Base-by-base conservation (phyloP, 495 filamentous ascomycete species). In the Penicillium egyptiacum region DNA sequence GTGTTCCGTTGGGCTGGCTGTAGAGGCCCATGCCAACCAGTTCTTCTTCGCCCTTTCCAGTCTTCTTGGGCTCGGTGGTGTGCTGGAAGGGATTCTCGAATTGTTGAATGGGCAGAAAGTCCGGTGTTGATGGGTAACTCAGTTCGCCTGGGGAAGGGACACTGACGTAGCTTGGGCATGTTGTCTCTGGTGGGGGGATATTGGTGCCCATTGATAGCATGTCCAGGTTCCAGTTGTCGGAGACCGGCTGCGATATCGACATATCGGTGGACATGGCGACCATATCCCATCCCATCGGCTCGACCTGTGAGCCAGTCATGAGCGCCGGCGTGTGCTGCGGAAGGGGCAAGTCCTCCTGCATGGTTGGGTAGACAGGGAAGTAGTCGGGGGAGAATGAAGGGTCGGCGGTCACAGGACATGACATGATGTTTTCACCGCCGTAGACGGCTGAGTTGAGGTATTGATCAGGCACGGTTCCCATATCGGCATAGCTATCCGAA, bases 21-120 rank as follows among this genome's bases (percentile, higher is more conserved):
- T 95, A 93, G 2, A 95, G 79, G 11, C 90, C 90, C 85, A 95
- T 87, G 20, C 89, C 90, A 20, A 91, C 84, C 2, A 95, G 76
- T 62, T 91, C 89, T 56, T 91, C 87, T 47, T 82, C 84, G 26
- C 76, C 30, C 75, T 63, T 66, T 12, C 40, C 46, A 16, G 43
- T 25, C 39, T 63, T 75, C 65, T 59, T 82, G 64, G 53, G 68
- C 56, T 62, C 60, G 2, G 56, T 33, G 9, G 44, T 43, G 11
- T 59, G 40, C 2, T 63, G 44, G 42, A 55, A 47, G 5, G 28
- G 42, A 16, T 67, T 55, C 10, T 79, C 74, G 30, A 74, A 71
- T 56, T 81, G 73, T 52, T 79, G 70, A 22, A 75, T 68, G n/a
- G 76, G 76, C 22, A 80, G 69, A 58, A 84, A 83, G 56, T 87